Percentiles rank a stretch among this genome's conserved stretches.
phyloP scores from a whole-genome alignment of 2,329 filamentous ascomycete species.

The Thielaviopsis cerberus region DNA sequence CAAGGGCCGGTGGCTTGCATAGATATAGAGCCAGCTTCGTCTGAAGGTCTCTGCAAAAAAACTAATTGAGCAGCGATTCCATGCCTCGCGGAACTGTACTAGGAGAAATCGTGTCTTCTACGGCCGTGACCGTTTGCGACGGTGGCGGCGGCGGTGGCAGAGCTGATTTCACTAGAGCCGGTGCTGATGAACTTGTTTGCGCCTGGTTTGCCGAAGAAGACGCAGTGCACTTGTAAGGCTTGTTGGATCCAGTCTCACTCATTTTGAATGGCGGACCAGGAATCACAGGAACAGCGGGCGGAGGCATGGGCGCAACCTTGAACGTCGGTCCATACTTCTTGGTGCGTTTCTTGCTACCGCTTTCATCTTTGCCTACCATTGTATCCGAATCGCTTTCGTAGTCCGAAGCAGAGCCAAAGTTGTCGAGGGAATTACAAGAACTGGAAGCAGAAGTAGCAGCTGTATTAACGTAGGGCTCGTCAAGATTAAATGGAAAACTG shows the following conservation, averaged over 20 bases:
- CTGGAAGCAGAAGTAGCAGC: background rate
- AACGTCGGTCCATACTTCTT: conserved; percentile 12
- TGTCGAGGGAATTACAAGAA: background rate
- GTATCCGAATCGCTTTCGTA: background rate
- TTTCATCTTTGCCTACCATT: conserved; percentile 10
- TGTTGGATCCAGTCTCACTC: conserved; percentile 11
- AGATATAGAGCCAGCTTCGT: no score
- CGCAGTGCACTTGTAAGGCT: conserved; percentile 10
- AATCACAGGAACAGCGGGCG: conserved; percentile 10
- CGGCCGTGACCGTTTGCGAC: background rate
- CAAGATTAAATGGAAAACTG: background rate
- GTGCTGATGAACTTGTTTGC: background rate
- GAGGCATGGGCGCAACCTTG: conserved; percentile 11
- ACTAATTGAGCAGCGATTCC: conserved; percentile 12
- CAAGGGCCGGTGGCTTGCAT: no score
- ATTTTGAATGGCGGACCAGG: conserved; percentile 11
- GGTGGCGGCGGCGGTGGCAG: background rate
- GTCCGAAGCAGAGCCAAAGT: background rate
- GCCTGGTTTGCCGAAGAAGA: background rate
- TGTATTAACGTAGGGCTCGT: background rate
- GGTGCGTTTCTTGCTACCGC: conserved; percentile 4
- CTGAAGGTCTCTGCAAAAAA: background rate
- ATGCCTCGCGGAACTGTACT: conserved; percentile 24
- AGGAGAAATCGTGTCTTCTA: conserved; percentile 25
- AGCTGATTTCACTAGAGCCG: background rate